Evolutionary conservation across 1,284 basidiomycete species (phyloP), one percentile per base, ranked within the genome.

Genomic region (Sporisorium scitamineum): DNA sequence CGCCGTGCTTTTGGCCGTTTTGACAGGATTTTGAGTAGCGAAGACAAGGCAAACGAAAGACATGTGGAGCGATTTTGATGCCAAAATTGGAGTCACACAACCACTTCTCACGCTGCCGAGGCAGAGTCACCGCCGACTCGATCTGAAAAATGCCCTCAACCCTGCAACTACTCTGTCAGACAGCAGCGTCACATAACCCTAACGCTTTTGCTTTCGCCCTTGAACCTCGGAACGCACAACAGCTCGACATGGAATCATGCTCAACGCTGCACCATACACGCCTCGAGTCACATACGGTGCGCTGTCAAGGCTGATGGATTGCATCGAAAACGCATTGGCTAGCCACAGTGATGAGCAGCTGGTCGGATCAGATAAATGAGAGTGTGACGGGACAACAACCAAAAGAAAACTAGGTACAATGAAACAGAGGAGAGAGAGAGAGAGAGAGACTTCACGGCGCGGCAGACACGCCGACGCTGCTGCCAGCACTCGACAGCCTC

Each of bases 401-500:
- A 53, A 7, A 52, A 32, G 9, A 37, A 45, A 22, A 41, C 11
- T 22, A 54, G 37, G 18, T 18, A 52, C 34, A 42, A 34, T 22
- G 39, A 22, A 39, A 42, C 16, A 11, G 22, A 37, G 20, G 20
- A 41, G 31, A 11, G 24, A 56, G 42, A 11, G 18, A 26, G 14
- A 32, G 20, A 41, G 11, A 32, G 16, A 31, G 8, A 47, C 9
- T 47, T 58, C 62, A 71, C 37, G 60, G 59, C 24, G 20, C 55
- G 48, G 52, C 59, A 45, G 52, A 20, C 8, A 56, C 50, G 20
- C 60, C 56, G 2, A 63, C 71, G 47, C 58, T 74, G 62, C 71
- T 74, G 50, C 66, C 62, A 10, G 68, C 63, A 32, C 73, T 71
- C 50, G 68, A 63, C 42, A 70, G 26, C 11, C 73, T 48, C 26